phyloP scores from a whole-genome alignment of 805 yeast species.

The Hermanozyma aechmeae region DNA sequence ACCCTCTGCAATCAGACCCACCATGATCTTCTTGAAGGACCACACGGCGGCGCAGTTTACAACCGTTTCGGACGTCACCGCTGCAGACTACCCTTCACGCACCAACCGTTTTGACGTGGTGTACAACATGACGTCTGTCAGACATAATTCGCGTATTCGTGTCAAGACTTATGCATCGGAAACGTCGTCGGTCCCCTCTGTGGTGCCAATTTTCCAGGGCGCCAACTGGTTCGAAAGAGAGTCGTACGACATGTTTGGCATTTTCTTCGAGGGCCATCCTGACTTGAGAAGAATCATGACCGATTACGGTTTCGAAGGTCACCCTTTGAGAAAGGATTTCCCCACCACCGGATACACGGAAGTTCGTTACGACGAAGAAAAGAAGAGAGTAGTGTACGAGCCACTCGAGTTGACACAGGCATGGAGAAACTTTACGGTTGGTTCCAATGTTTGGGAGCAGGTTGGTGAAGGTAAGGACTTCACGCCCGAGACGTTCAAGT shows the following conservation, averaged over 20 bases:
- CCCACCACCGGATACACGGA: slow-evolving; percentile 90
- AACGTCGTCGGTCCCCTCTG: slow-evolving; percentile 71
- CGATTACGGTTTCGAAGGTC: slow-evolving; percentile 89
- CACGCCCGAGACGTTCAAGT: slow-evolving; percentile 72
- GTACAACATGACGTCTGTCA: slow-evolving; percentile 69
- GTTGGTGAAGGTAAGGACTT: slow-evolving; percentile 81
- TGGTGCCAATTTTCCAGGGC: slow-evolving; percentile 65
- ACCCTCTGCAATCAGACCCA: slow-evolving; percentile 69
- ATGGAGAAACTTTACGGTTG: slow-evolving; percentile 83
- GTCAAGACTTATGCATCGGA: slow-evolving; percentile 86
- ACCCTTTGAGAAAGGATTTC: slow-evolving; percentile 86
- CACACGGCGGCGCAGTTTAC: slow-evolving; percentile 80
- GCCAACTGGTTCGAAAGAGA: slow-evolving; percentile 91
- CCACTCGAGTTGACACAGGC: slow-evolving; percentile 90
- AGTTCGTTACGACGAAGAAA: slow-evolving; percentile 83
- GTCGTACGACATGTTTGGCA: slow-evolving; percentile 79
- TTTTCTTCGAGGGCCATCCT: slow-evolving; percentile 83
- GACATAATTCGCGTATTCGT: slow-evolving; percentile 80
- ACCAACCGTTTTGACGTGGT: slow-evolving; percentile 81
- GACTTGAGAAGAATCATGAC: slow-evolving; percentile 85
- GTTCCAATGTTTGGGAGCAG: slow-evolving; percentile 86
- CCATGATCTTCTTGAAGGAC: slow-evolving; percentile 57
- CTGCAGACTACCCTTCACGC: slow-evolving; percentile 79
- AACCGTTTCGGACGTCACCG: slow-evolving; percentile 72
- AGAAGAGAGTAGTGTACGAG: slow-evolving; percentile 81